These are phyloP conservation scores for Paulinella micropora DNA, from an alignment of 78 protist genomes.

Conservation along the genomic window DNA sequence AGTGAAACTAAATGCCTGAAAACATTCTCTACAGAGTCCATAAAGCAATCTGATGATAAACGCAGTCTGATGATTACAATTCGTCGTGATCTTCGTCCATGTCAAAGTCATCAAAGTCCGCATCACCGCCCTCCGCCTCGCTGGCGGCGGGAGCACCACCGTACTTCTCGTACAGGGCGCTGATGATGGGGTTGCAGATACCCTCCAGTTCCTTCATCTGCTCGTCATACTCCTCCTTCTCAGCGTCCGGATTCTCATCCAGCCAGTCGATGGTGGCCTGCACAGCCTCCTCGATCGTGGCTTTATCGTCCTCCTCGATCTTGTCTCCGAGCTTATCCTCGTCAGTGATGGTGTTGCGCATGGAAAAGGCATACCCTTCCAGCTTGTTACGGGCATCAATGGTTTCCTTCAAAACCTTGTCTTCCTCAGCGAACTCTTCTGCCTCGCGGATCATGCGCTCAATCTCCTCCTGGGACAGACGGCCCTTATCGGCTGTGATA, in stretches of 20 bases:
- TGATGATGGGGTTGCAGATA: conserved; percentile 80
- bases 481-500: conserved; percentile 82
- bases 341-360: conserved; percentile 46
- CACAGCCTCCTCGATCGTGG: conserved; percentile 14
- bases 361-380: conserved; percentile 60
- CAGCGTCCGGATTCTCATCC: conserved; percentile 64
- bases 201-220: conserved; percentile 72
- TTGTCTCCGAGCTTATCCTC: conserved; percentile 69
- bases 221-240: conserved; percentile 80
- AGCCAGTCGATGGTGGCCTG: conserved; percentile 79
- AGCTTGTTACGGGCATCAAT: conserved; percentile 65
- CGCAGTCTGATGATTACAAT: too few relatives aligned
- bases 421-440: conserved; percentile 70
- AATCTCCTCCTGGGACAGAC: conserved; percentile 76
- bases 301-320: conserved; percentile 78
- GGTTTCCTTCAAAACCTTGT: conserved; percentile 46
- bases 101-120: conserved; percentile 32
- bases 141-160: conserved; percentile 33
- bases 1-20: too few relatives aligned
- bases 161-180: conserved; percentile 57
- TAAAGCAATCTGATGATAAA: too few relatives aligned
- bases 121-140: conserved; percentile 50
- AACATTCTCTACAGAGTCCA: too few relatives aligned
- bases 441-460: conserved; percentile 82
- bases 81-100: conserved; percentile 76